Evolutionary conservation across 768 basidiomycete species (phyloP), one percentile per base, ranked within the genome.

Genomic region (Boletus rubropictus): DNA sequence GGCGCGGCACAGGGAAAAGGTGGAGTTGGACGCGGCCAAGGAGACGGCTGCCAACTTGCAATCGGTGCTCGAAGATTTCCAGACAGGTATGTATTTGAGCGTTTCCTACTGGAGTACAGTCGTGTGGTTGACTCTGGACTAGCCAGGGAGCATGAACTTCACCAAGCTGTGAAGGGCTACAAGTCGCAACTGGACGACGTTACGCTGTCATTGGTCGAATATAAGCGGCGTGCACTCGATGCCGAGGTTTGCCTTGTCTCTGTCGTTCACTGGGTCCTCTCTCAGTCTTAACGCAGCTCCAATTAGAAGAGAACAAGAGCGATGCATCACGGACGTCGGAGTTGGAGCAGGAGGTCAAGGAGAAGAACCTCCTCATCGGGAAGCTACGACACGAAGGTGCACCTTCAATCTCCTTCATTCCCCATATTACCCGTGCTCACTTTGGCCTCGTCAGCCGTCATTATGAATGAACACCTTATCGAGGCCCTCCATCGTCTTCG

Each of bases 381-480:
- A 98, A 98, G 65, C 74, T 97, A 48, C 79, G 94, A 39, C 95
- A 98, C 58, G 95, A 99, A 78, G 82, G 94, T 93, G 52, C 28
- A 10, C 27, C n/a, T 9, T n/a, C 3, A 1, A 71, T 64, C 32
- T 33, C 5, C 42, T 22, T 35, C 39, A 2, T 55, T 15, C 33
- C 18, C 18, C 27, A 14, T 20, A 38, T 36, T 50, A n/a, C 44
- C 38, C 24, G 46, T 55, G 28, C 21, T n/a, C 9, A 49, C 28
- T 5, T 15, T 18, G n/a, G 7, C 28, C 8, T 32, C 18, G 18
- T 11, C 54, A 95, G 95, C 87, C 42, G 92, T 99, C 12, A 95
- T 97, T 49, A 83, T 94, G 63, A 98, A 98, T 55, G 96, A 98
- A 61, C 96, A 99, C 59, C 75, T 99, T 10, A 96, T 93, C 58